Conservation (phyloP, 306 rosid species). For the Lathyrus tuberosus region DNA sequence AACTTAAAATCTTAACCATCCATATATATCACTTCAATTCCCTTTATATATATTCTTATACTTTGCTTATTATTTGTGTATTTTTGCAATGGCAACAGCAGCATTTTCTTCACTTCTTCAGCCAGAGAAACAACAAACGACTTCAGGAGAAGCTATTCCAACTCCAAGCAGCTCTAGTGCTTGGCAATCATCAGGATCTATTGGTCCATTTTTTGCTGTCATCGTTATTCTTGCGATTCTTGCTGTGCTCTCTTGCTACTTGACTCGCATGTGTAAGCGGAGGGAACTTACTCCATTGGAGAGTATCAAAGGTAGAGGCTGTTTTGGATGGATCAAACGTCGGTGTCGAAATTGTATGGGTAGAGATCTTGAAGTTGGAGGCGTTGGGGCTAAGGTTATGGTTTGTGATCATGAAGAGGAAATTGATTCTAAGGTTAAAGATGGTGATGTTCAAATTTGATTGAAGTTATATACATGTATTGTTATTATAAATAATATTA, state of each 20-base stretch:
- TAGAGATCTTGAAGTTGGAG: slow-evolving; percentile 40
- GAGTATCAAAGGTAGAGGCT: slow-evolving; percentile 44
- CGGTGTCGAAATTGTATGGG: slow-evolving; percentile 31
- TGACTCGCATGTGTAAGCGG: slow-evolving; percentile 50
- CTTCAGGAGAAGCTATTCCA: slow-evolving; percentile 21
- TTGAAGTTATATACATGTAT: too few species aligned
- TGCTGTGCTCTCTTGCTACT: slow-evolving; percentile 59
- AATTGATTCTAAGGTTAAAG: slow-evolving; percentile 22
- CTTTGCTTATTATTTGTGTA: background rate
- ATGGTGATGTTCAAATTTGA: slow-evolving; percentile 41
- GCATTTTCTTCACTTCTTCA: slow-evolving; percentile 34
- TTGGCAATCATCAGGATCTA: slow-evolving; percentile 63
- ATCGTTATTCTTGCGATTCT: slow-evolving; percentile 58
- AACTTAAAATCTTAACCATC: slow-evolving; percentile 14
- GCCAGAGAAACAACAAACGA: slow-evolving; percentile 29
- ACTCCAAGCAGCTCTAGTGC: slow-evolving; percentile 25
- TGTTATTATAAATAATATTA: too few species aligned
- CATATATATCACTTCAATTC: background rate
- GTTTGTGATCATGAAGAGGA: slow-evolving; percentile 33
- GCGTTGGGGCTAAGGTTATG: slow-evolving; percentile 48
- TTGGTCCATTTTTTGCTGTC: slow-evolving; percentile 74
- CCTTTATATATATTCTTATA: slow-evolving; percentile 17
- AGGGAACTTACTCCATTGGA: slow-evolving; percentile 50
- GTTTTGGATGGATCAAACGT: slow-evolving; percentile 54
- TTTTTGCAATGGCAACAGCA: slow-evolving; percentile 31